phyloP scores from a whole-genome alignment of 768 basidiomycete genomes.

The Lentinula guzmanii region DNA sequence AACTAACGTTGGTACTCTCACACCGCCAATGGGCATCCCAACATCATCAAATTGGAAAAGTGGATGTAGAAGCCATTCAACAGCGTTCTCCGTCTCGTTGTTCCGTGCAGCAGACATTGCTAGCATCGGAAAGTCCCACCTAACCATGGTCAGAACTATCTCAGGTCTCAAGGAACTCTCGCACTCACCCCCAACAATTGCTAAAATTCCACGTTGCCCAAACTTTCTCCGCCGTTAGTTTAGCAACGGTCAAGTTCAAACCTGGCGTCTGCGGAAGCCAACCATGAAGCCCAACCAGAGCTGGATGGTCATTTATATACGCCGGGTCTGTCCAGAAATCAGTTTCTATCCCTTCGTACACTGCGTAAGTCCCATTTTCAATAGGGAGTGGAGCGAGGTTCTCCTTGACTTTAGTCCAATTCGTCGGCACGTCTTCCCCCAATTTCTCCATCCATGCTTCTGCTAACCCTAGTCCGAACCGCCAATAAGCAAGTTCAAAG shows the following conservation, averaged over 20 bases:
- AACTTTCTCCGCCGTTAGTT: constrained; percentile 45
- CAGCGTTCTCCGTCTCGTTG: constrained; percentile 39
- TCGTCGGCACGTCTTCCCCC: constrained; percentile 30
- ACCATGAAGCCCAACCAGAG: constrained; percentile 48
- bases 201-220: constrained; percentile 50
- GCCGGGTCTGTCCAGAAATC: constrained; percentile 46
- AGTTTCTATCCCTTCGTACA: constrained; percentile 48
- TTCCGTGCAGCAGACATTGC: constrained; percentile 57
- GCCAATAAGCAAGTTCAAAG: constrained; percentile 57
- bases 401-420: constrained; percentile 39
- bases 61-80: constrained; percentile 51
- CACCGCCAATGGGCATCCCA: constrained; percentile 54
- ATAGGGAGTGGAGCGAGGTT: constrained; percentile 46
- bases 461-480: constrained; percentile 42
- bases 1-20: constrained; percentile 18
- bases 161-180: neutral
- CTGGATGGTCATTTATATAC: constrained; percentile 54
- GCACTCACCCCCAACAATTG: constrained; percentile 45
- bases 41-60: constrained; percentile 53
- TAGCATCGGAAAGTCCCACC: constrained; percentile 61
- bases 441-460: constrained; percentile 41
- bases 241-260: constrained; percentile 39
- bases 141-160: constrained; percentile 10
- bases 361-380: constrained; percentile 39
- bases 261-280: constrained; percentile 50